Conservation (phyloP, 2,329 filamentous ascomycete genomes). For the Exserohilum turcica region DNA sequence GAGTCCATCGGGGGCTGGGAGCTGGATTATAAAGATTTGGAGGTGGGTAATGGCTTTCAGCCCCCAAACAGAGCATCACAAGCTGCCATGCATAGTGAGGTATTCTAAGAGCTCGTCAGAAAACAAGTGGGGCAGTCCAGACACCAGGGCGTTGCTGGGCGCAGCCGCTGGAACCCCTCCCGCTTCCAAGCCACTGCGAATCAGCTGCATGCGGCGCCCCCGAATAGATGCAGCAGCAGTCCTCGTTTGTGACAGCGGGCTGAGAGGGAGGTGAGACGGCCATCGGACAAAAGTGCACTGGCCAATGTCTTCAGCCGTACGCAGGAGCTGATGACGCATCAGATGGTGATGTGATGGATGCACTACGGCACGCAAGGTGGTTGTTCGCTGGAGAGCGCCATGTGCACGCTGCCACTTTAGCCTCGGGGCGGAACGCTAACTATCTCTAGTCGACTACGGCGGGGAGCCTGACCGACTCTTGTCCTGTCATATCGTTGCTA, state of each 20-base stretch:
- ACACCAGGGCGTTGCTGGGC: conserved; percentile 33
- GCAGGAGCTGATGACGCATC: conserved; percentile 20
- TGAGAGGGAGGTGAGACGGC: conserved; percentile 27
- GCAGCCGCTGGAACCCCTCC: conserved; percentile 39
- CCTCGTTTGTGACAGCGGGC: conserved; percentile 26
- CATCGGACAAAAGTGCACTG: conserved; percentile 24
- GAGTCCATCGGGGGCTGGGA: conserved; percentile 36
- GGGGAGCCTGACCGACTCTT: conserved; percentile 43
- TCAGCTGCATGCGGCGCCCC: conserved; percentile 26
- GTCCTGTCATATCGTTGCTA: conserved; percentile 6
- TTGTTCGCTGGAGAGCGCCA: conserved; percentile 22
- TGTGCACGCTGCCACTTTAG: conserved; percentile 24
- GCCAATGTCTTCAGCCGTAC: conserved; percentile 23
- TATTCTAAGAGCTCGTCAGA: conserved; percentile 43
- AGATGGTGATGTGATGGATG: conserved; percentile 4
- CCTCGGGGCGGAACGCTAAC: conserved; percentile 29
- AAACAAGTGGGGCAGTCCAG: conserved; percentile 45
- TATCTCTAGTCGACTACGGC: conserved; percentile 16
- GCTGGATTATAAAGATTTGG: conserved; percentile 32
- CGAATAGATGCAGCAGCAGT: conserved; percentile 12
- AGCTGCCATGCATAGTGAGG: conserved; percentile 27
- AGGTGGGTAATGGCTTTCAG: conserved; percentile 30
- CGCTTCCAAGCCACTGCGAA: conserved; percentile 28
- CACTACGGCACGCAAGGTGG: conserved; percentile 10
- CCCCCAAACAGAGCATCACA: conserved; percentile 37